Conservation (phyloP, 306 rosid genomes). For the Citrullus mucosospermus region DNA sequence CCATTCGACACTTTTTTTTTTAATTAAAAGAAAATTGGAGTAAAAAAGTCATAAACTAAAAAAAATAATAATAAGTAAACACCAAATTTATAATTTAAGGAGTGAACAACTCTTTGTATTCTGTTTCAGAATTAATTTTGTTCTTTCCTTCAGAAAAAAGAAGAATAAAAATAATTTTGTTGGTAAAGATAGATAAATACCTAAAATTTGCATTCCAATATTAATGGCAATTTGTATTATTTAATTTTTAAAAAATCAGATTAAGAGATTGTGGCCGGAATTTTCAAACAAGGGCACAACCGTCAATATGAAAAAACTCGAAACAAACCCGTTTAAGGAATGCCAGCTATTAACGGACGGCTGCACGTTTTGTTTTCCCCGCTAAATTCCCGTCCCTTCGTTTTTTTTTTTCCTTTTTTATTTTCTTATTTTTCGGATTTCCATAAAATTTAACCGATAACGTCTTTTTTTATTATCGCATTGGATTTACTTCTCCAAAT, state of each 20-base stretch:
- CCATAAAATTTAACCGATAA: not conserved
- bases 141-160: no score
- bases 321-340: not conserved
- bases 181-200: not conserved
- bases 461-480: not conserved
- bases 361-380: not conserved
- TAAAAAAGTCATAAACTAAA: no score
- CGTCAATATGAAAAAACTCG: not conserved
- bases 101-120: not conserved
- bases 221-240: not conserved
- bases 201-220: not conserved
- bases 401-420: not conserved
- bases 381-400: not conserved
- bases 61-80: no score
- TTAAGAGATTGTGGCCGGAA: not conserved
- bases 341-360: slow-evolving; percentile 14
- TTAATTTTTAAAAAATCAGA: not conserved
- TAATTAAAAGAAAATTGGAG: no score
- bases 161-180: not conserved
- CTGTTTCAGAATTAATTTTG: not conserved
- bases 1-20: no score
- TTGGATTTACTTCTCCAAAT: not conserved
- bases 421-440: not conserved
- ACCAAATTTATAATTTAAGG: not conserved
- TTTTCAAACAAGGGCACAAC: not conserved